Evolutionary conservation across 2,329 filamentous ascomycete genomes (phyloP).

Genomic region (Fusarium sp.): DNA sequence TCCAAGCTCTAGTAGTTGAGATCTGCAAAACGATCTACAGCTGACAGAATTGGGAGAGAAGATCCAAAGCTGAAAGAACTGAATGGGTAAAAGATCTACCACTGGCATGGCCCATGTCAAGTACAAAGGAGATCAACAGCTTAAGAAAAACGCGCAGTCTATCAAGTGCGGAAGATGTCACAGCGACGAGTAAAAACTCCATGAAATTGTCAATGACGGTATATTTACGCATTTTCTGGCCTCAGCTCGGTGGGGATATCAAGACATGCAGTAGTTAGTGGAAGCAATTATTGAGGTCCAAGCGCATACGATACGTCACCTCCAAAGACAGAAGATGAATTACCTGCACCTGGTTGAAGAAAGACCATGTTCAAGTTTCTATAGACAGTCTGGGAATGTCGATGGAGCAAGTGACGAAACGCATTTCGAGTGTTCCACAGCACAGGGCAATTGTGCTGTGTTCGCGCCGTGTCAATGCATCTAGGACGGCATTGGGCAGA

Average conservation of each 20-base stretch:
- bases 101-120: not conserved
- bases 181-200: not conserved
- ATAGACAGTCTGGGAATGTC: too few relatives aligned
- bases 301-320: not conserved
- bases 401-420: too few relatives aligned
- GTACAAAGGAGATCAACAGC: not conserved
- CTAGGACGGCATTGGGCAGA: too few relatives aligned
- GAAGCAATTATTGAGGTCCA: not conserved
- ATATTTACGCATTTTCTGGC: not conserved
- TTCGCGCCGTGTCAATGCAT: too few relatives aligned
- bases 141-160: not conserved
- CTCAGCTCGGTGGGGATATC: not conserved
- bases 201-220: not conserved
- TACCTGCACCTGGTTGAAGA: too few relatives aligned
- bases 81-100: not conserved
- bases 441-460: too few relatives aligned
- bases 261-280: not conserved
- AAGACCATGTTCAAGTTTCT: too few relatives aligned
- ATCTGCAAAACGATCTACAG: not conserved
- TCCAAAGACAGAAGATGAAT: too few relatives aligned
- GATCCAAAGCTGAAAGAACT: not conserved
- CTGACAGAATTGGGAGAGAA: not conserved
- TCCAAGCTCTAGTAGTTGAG: accelerated
- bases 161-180: not conserved
- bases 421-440: too few relatives aligned